Evolutionary conservation across 2,329 filamentous ascomycete species (phyloP).

Genomic region (Polychaeton citri): DNA sequence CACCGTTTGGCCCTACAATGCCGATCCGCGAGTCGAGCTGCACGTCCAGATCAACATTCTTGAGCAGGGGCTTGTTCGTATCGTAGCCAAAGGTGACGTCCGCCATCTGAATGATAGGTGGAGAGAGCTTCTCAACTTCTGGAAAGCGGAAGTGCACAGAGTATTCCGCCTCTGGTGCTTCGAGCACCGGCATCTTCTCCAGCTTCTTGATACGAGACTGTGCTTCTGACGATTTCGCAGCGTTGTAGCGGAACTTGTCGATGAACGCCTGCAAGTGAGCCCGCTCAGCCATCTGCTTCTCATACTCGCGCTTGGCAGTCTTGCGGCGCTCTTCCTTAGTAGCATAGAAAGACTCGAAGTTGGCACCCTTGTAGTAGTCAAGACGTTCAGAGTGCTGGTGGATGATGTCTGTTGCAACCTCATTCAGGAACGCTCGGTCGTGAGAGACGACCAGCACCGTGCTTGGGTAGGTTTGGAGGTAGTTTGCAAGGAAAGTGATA

Average conservation of each 20-base stretch:
- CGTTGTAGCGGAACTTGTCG: slow-evolving; percentile 99
- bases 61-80: slow-evolving; percentile 64
- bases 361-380: slow-evolving; percentile 96
- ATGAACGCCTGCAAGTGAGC: slow-evolving; percentile 96
- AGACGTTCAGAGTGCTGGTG: slow-evolving; percentile 95
- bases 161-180: slow-evolving; percentile 86
- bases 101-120: slow-evolving; percentile 95
- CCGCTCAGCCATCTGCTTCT: slow-evolving; percentile 91
- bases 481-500: slow-evolving; percentile 93
- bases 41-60: slow-evolving; percentile 84
- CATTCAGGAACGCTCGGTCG: slow-evolving; percentile 97
- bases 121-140: slow-evolving; percentile 92
- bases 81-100: slow-evolving; percentile 83
- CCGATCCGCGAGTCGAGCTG: slow-evolving; percentile 96
- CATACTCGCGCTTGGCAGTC: slow-evolving; percentile 91
- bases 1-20: slow-evolving; percentile 98
- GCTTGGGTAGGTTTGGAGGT: slow-evolving; percentile 85
- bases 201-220: slow-evolving; percentile 98
- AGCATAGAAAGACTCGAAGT: slow-evolving; percentile 93
- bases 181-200: slow-evolving; percentile 87
- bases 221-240: slow-evolving; percentile 94
- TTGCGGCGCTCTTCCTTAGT: slow-evolving; percentile 96
- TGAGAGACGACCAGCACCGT: slow-evolving; percentile 94
- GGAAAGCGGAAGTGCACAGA: slow-evolving; percentile 95
- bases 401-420: slow-evolving; percentile 97